phyloP scores from a whole-genome alignment of 257 asterid genomes.

The Nicotiana sylvestris region DNA sequence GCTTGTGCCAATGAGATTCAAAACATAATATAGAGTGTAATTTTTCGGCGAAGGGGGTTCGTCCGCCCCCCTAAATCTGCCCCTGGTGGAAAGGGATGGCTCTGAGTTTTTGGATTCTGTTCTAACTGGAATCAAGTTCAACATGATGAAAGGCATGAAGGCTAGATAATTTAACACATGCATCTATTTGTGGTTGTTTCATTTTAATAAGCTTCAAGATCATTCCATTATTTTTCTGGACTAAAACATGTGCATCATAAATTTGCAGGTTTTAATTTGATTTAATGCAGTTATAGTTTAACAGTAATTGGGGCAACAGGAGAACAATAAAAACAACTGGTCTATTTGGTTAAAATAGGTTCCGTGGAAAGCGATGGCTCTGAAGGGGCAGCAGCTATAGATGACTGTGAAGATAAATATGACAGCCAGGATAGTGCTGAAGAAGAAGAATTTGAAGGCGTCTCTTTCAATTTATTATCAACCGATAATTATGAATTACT shows the following conservation, averaged over 20 bases:
- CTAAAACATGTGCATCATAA: background rate
- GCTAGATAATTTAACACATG: too few relatives aligned
- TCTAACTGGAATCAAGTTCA: too few relatives aligned
- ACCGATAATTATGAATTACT: background rate
- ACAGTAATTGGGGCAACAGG: background rate
- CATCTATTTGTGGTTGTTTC: too few relatives aligned
- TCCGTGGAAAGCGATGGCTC: background rate
- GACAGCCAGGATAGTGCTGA: background rate
- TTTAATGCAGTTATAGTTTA: background rate
- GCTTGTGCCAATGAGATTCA: too few relatives aligned
- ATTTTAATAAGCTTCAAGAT: too few relatives aligned
- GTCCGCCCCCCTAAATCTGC: too few relatives aligned
- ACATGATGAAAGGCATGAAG: too few relatives aligned
- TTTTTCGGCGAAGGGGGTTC: too few relatives aligned
- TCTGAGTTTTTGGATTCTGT: too few relatives aligned
- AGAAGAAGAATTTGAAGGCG: background rate
- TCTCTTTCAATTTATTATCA: background rate
- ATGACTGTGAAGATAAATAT: background rate
- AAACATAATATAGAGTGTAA: too few relatives aligned
- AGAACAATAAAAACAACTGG: background rate
- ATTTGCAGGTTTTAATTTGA: background rate
- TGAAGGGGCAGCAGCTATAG: conserved; percentile 1
- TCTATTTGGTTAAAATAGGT: background rate
- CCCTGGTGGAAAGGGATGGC: too few relatives aligned
- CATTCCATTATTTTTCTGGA: too few relatives aligned